phyloP scores from a whole-genome alignment of 2,329 filamentous ascomycete genomes.

The Ophiognomonia clavigignenti-juglandacearum region DNA sequence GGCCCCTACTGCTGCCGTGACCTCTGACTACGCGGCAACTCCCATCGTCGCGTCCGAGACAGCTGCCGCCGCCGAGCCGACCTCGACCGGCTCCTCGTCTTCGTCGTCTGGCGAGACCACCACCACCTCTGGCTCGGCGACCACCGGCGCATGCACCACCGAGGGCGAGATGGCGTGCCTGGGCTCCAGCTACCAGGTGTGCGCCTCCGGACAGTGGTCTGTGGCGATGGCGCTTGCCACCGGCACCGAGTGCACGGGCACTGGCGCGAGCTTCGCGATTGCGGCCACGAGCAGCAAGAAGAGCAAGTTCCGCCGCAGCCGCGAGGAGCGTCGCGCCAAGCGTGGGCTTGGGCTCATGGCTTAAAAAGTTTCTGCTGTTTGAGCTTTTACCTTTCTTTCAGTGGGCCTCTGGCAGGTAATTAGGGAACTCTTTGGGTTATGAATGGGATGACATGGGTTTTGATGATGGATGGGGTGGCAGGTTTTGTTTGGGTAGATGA shows the following conservation, averaged over 20 bases:
- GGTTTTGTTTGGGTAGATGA: too few relatives aligned
- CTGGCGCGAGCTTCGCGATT: conserved; percentile 27
- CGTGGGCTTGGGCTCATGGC: conserved; percentile 1
- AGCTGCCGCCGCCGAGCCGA: conserved; percentile 16
- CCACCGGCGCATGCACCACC: conserved; percentile 39
- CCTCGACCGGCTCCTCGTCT: conserved; percentile 17
- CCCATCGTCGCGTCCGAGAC: neutral
- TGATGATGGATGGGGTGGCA: too few relatives aligned
- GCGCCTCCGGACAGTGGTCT: conserved; percentile 45
- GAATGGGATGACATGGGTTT: too few relatives aligned
- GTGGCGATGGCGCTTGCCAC: conserved; percentile 33
- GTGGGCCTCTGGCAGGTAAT: too few relatives aligned
- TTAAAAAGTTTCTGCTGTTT: too few relatives aligned
- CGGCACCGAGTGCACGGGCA: conserved; percentile 39
- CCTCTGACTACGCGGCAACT: too few relatives aligned
- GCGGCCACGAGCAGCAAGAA: conserved; percentile 20
- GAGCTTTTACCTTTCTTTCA: too few relatives aligned
- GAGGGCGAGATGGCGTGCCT: conserved; percentile 50
- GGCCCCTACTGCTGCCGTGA: too few relatives aligned
- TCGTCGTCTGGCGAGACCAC: neutral
- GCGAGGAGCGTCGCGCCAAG: conserved; percentile 9
- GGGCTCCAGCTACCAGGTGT: conserved; percentile 44
- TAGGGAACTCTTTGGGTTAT: too few relatives aligned
- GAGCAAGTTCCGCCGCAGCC: conserved; percentile 12
- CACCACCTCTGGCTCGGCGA: conserved; percentile 22